phyloP scores from a whole-genome alignment of 108 stramenopile species.

The Mediolabrus comicus region DNA sequence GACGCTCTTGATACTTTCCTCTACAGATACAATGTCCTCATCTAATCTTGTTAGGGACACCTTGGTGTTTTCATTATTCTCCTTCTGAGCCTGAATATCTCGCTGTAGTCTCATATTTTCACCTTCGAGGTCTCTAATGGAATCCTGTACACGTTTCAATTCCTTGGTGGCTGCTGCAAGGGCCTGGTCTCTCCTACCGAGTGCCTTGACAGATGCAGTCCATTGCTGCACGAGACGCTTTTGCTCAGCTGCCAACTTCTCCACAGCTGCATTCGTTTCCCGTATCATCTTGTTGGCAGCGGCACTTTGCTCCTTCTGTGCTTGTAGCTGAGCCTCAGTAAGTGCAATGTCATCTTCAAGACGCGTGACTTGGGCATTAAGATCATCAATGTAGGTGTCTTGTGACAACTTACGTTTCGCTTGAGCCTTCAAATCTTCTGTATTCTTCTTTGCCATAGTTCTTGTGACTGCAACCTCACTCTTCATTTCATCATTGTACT shows the following conservation, averaged over 20 bases:
- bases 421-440: constrained; percentile 57
- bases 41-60: constrained; percentile 53
- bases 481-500: constrained; percentile 81
- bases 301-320: constrained; percentile 58
- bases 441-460: constrained; percentile 78
- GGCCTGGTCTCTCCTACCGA: constrained; percentile 77
- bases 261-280: constrained; percentile 72
- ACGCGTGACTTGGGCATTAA: constrained; percentile 56
- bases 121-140: constrained; percentile 45
- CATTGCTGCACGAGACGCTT: constrained; percentile 82
- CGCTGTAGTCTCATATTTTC: constrained; percentile 53
- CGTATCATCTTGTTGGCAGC: constrained; percentile 67
- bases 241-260: constrained; percentile 73
- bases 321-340: constrained; percentile 47
- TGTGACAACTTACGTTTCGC: constrained; percentile 76
- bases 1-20: constrained; percentile 52
- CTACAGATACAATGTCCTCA: constrained; percentile 53
- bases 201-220: constrained; percentile 69
- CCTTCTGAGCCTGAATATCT: constrained; percentile 41
- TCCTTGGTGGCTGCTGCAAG: constrained; percentile 63
- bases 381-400: constrained; percentile 77
- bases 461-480: constrained; percentile 77
- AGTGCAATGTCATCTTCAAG: constrained; percentile 67
- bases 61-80: constrained; percentile 53
- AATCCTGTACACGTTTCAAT: constrained; percentile 52